Percentiles rank a stretch among this genome's conserved stretches.
Evolutionary conservation across 2,329 filamentous ascomycete species (phyloP).

Genomic region (Talaromyces funiculosus): DNA sequence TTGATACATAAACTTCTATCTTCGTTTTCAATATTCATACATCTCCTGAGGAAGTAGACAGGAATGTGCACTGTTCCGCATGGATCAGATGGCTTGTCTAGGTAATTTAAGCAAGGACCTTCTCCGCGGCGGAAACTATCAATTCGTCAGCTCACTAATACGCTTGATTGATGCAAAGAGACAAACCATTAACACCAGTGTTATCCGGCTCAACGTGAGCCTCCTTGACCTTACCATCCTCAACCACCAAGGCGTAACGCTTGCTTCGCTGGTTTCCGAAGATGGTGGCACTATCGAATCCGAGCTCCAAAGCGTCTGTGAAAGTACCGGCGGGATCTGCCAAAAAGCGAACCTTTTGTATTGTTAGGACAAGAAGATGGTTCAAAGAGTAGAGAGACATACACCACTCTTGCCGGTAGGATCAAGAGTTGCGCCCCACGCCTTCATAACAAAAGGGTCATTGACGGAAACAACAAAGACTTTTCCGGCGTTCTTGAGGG

Average conservation of each 20-base stretch:
- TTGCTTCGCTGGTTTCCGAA: slow-evolving; percentile 81
- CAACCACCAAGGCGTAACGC: slow-evolving; percentile 76
- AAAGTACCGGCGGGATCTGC: slow-evolving; percentile 75
- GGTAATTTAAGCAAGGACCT: slow-evolving; percentile 38
- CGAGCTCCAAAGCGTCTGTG: slow-evolving; percentile 75
- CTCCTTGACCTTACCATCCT: slow-evolving; percentile 78
- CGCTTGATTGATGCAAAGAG: neutral
- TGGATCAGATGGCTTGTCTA: neutral
- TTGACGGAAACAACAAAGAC: slow-evolving; percentile 92
- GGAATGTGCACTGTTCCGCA: neutral
- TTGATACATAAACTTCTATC: neutral
- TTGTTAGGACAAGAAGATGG: neutral
- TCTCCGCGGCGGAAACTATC: slow-evolving; percentile 46
- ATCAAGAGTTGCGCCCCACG: slow-evolving; percentile 75
- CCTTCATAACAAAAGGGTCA: slow-evolving; percentile 92
- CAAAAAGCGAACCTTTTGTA: slow-evolving; percentile 74
- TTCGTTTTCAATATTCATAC: neutral
- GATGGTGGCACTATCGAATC: slow-evolving; percentile 71
- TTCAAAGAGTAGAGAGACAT: slow-evolving; percentile 35
- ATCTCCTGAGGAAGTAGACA: neutral
- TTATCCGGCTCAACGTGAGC: slow-evolving; percentile 83
- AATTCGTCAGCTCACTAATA: slow-evolving; percentile 8
- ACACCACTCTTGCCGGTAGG: slow-evolving; percentile 69
- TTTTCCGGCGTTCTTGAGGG: slow-evolving; percentile 71
- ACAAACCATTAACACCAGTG: slow-evolving; percentile 67